phyloP scores from a whole-genome alignment of 2,329 filamentous ascomycete genomes.

The Mollisia scopiformis region DNA sequence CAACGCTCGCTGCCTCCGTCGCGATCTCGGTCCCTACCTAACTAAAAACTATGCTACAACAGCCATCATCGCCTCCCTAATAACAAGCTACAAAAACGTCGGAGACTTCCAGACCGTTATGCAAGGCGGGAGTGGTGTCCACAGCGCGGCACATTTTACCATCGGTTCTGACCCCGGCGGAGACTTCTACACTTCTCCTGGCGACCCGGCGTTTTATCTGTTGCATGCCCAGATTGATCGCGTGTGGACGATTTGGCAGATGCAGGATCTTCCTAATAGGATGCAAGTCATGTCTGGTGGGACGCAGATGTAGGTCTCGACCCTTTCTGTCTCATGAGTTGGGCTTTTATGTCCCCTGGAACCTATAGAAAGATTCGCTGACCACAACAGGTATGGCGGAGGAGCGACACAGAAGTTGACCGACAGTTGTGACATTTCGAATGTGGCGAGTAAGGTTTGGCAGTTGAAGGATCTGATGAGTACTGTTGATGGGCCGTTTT shows the following conservation, averaged over 20 bases:
- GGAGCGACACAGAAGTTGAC: slow-evolving; percentile 19
- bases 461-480: slow-evolving; percentile 35
- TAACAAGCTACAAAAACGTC: slow-evolving; percentile 37
- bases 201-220: slow-evolving; percentile 48
- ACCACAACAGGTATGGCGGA: no score
- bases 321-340: no score
- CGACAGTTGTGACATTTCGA: slow-evolving; percentile 14
- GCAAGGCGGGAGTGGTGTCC: slow-evolving; percentile 43
- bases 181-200: slow-evolving; percentile 46
- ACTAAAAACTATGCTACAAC: slow-evolving; percentile 42
- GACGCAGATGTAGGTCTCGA: no score
- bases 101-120: slow-evolving; percentile 49
- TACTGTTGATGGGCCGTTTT: slow-evolving; percentile 46
- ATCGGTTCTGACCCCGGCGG: slow-evolving; percentile 47
- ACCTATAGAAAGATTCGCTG: no score
- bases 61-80: slow-evolving; percentile 39
- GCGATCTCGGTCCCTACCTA: slow-evolving; percentile 42
- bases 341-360: no score
- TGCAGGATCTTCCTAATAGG: slow-evolving; percentile 39
- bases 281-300: slow-evolving; percentile 22
- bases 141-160: slow-evolving; percentile 43
- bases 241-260: slow-evolving; percentile 51
- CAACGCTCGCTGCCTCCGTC: slow-evolving; percentile 46
- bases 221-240: slow-evolving; percentile 49
- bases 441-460: slow-evolving; percentile 9